phyloP scores from a whole-genome alignment of 768 basidiomycete species.

The Thelephora aurantiotincta region DNA sequence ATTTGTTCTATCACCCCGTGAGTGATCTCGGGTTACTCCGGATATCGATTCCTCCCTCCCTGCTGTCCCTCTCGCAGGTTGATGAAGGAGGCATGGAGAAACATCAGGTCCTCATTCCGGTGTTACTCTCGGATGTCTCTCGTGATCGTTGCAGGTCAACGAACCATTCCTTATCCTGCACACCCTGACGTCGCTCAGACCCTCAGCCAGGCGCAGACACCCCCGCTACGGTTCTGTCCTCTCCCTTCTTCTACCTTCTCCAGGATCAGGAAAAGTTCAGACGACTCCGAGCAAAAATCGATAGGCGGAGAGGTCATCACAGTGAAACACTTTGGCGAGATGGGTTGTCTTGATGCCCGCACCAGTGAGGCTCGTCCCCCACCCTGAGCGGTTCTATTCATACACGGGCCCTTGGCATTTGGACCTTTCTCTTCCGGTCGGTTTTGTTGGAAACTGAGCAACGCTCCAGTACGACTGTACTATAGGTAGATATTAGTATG shows the following conservation, averaged over 20 bases:
- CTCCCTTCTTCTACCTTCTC: conserved; percentile 14
- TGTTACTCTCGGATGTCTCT: conserved; percentile 5
- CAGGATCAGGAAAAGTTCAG: conserved; percentile 7
- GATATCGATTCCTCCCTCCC: neutral
- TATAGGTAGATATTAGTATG: too few relatives aligned
- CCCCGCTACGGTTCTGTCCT: conserved; percentile 12
- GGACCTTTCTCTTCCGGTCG: conserved; percentile 29
- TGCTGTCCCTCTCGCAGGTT: conserved; percentile 3
- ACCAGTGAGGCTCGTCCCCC: conserved; percentile 28
- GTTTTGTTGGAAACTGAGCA: too few relatives aligned
- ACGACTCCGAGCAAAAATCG: conserved; percentile 13
- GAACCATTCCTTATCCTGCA: neutral
- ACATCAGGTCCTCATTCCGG: neutral
- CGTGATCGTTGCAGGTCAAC: neutral
- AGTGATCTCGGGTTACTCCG: too few relatives aligned
- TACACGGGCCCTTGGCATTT: conserved; percentile 20
- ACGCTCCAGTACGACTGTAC: too few relatives aligned
- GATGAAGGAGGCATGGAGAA: conserved; percentile 7
- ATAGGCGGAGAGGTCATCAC: conserved; percentile 7
- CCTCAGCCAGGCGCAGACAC: conserved; percentile 15
- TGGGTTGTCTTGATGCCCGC: conserved; percentile 6
- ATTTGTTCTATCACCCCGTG: conserved; percentile 6
- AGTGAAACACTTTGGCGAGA: neutral
- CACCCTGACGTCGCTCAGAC: conserved; percentile 3
- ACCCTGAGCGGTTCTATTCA: conserved; percentile 16